phyloP scores from a whole-genome alignment of 1,139 yeast genomes.

The Blastobotrys apis region DNA sequence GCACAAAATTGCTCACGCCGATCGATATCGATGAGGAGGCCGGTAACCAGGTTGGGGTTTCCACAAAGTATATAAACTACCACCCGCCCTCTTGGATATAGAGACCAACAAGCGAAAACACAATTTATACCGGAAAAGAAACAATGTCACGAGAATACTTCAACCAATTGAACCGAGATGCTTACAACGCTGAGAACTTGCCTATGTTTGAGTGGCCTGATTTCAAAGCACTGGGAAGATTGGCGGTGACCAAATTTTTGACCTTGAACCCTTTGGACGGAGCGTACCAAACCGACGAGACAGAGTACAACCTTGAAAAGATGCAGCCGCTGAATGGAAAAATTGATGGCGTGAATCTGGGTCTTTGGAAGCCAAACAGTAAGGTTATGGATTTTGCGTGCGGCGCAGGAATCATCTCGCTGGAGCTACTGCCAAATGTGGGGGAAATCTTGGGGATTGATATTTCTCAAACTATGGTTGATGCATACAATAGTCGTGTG shows the following conservation, averaged over 20 bases:
- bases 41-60: no score
- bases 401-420: slow-evolving; percentile 30
- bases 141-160: background rate
- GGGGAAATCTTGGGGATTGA: slow-evolving; percentile 30
- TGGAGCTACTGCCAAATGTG: slow-evolving; percentile 25
- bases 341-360: background rate
- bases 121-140: no score
- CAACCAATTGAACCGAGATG: slow-evolving; percentile 8
- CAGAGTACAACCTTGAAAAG: background rate
- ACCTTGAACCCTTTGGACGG: background rate
- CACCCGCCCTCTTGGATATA: no score
- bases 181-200: slow-evolving; percentile 9
- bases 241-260: slow-evolving; percentile 8
- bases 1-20: no score
- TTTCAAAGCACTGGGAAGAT: background rate
- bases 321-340: background rate
- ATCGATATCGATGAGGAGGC: no score
- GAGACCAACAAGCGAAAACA: no score
- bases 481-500: background rate
- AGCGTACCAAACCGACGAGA: background rate
- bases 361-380: slow-evolving; percentile 1
- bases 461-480: slow-evolving; percentile 26
- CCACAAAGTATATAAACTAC: no score
- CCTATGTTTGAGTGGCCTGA: slow-evolving; percentile 5
- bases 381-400: slow-evolving; percentile 33